These are phyloP conservation scores for Phytophthora kernoviae DNA, from an alignment of 352 stramenopile species.

Conservation along the genomic window DNA sequence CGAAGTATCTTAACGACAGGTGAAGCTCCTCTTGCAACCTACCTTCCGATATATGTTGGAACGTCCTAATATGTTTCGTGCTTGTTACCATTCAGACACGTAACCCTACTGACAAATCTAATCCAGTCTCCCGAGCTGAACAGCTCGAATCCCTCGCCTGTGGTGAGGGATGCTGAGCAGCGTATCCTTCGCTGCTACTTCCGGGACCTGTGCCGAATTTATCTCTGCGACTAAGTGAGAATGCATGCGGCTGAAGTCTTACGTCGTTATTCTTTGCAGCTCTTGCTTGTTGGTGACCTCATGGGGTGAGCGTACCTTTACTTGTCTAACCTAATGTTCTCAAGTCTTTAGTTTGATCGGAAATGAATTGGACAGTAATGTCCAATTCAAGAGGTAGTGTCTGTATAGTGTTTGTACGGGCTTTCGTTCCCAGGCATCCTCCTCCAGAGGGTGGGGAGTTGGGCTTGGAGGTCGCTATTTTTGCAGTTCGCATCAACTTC, in stretches of 20 bases:
- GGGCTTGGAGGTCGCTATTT: conserved; percentile 6
- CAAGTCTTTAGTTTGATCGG: too few species aligned
- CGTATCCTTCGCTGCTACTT: conserved; percentile 86
- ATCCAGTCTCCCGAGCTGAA: conserved; percentile 87
- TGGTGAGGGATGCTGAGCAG: conserved; percentile 76
- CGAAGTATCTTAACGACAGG: conserved; percentile 76
- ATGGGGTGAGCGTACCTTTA: too few species aligned
- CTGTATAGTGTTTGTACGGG: not conserved
- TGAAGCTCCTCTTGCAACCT: conserved; percentile 14
- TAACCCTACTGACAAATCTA: conserved; percentile 79
- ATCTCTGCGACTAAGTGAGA: conserved; percentile 44
- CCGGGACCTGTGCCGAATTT: conserved; percentile 70
- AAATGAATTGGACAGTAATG: too few species aligned
- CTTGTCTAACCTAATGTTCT: too few species aligned
- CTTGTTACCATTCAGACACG: conserved; percentile 43
- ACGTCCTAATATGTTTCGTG: not conserved
- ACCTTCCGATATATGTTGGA: not conserved
- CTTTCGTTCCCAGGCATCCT: too few species aligned
- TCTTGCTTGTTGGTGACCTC: not conserved
- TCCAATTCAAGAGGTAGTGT: too few species aligned
- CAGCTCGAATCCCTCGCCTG: conserved; percentile 64
- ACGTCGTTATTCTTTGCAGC: not conserved
- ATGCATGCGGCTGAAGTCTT: conserved; percentile 8
- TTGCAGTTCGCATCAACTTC: too few species aligned
- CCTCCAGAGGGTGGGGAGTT: too few species aligned